These are phyloP conservation scores for Spathaspora sp. DNA, from an alignment of 1,139 yeast genomes.

Conservation along the genomic window DNA sequence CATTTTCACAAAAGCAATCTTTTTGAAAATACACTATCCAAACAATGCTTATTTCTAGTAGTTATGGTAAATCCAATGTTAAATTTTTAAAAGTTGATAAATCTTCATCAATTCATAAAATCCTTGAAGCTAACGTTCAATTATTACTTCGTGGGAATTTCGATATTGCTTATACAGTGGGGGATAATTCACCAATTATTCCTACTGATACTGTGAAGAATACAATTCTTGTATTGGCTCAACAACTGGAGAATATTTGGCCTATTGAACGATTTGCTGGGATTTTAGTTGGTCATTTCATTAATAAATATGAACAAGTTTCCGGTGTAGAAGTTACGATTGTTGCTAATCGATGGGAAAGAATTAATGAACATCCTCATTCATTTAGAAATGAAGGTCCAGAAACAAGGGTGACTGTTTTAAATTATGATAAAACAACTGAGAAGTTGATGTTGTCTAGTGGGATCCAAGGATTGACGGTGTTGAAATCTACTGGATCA, in stretches of 20 bases:
- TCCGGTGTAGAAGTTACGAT: conserved; percentile 67
- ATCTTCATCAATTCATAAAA: conserved; percentile 69
- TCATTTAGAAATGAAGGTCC: conserved; percentile 84
- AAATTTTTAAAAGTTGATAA: conserved; percentile 85
- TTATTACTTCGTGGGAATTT: conserved; percentile 75
- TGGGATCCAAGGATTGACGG: conserved; percentile 79
- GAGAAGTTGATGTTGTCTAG: conserved; percentile 60
- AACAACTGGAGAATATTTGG: conserved; percentile 69
- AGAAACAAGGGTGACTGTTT: conserved; percentile 64
- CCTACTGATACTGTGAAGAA: conserved; percentile 95
- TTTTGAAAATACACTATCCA: background rate
- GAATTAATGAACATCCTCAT: conserved; percentile 68
- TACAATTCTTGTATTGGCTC: conserved; percentile 80
- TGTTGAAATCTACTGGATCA: conserved; percentile 90
- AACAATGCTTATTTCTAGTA: conserved; percentile 1
- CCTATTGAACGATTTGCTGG: conserved; percentile 91
- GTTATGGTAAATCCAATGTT: conserved; percentile 88
- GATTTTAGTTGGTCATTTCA: conserved; percentile 77
- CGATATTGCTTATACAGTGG: conserved; percentile 77
- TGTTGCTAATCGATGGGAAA: conserved; percentile 75
- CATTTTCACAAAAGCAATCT: background rate
- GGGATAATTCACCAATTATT: conserved; percentile 84
- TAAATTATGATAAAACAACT: conserved; percentile 49
- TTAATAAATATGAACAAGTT: conserved; percentile 72
- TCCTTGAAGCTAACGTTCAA: conserved; percentile 80